phyloP scores from a whole-genome alignment of 352 stramenopile species.

The Globisporangium lucens region DNA sequence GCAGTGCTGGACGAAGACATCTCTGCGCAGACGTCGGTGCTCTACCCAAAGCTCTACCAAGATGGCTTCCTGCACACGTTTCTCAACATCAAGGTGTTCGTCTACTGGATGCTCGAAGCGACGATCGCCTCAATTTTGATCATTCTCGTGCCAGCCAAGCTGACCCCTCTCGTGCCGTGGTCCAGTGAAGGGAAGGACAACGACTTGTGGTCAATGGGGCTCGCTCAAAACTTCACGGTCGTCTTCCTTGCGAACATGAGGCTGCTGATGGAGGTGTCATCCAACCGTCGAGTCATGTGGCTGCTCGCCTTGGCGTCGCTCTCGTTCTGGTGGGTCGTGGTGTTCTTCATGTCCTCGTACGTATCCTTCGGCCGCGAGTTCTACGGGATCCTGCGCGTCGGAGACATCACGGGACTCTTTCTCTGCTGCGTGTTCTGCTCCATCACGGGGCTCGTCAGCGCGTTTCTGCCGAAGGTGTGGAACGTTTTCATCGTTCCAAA shows the following conservation, averaged over 20 bases:
- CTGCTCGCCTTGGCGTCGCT: conserved; percentile 36
- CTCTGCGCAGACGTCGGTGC: conserved; percentile 36
- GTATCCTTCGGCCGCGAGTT: conserved; percentile 59
- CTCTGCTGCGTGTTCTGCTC: conserved; percentile 35
- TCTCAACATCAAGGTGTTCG: conserved; percentile 44
- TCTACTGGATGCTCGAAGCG: conserved; percentile 60
- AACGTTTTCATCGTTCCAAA: conserved; percentile 35
- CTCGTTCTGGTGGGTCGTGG: conserved; percentile 46
- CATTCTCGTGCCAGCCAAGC: conserved; percentile 36
- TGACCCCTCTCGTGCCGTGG: conserved; percentile 44
- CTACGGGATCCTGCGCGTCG: conserved; percentile 50
- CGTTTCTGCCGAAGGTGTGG: conserved; percentile 30
- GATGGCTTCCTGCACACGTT: conserved; percentile 50
- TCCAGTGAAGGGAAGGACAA: conserved; percentile 51
- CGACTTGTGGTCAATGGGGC: conserved; percentile 60
- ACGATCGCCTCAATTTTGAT: conserved; percentile 46
- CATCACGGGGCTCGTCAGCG: conserved; percentile 25
- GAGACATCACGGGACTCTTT: conserved; percentile 35
- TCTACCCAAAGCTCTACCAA: conserved; percentile 51
- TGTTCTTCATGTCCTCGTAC: conserved; percentile 44
- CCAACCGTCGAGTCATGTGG: conserved; percentile 22
- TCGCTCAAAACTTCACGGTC: conserved; percentile 63
- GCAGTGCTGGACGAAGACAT: conserved; percentile 59
- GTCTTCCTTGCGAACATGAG: conserved; percentile 54
- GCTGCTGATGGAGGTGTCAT: conserved; percentile 48